These are phyloP conservation scores for Trichoderma guizhouense DNA, from an alignment of 2,329 filamentous ascomycete species.

Conservation along the genomic window DNA sequence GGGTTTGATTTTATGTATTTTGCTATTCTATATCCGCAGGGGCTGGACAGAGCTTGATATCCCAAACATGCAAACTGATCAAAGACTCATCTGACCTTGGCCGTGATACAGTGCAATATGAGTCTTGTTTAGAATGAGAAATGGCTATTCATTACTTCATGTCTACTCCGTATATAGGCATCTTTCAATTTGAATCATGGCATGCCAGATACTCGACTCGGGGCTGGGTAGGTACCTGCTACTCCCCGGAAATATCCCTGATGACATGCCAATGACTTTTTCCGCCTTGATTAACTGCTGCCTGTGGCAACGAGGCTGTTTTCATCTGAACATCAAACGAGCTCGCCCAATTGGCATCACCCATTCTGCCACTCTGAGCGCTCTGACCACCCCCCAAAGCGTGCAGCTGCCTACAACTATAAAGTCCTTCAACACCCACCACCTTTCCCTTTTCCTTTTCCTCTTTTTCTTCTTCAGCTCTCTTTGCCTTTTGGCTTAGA, in stretches of 20 bases:
- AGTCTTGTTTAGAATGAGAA: not conserved
- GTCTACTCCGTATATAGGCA: not conserved
- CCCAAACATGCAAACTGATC: not conserved
- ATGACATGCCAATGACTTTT: not conserved
- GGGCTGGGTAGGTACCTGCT: not conserved
- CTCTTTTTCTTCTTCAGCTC: slow-evolving; percentile 37
- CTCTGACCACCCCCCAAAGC: not conserved
- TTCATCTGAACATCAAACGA: not conserved
- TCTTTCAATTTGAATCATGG: not conserved
- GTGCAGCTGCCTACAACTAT: slow-evolving; percentile 19
- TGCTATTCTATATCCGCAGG: not conserved
- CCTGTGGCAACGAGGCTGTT: not conserved
- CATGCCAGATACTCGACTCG: not conserved
- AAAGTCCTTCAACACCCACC: slow-evolving; percentile 19
- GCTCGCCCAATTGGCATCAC: not conserved
- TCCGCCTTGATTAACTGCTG: not conserved
- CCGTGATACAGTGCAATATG: not conserved
- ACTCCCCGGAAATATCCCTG: not conserved
- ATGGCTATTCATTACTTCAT: not conserved
- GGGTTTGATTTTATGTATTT: not conserved
- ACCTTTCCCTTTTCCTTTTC: slow-evolving; percentile 23
- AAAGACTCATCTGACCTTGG: not conserved
- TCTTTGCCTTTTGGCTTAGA: slow-evolving; percentile 66
- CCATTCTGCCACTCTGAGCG: slow-evolving; percentile 20
- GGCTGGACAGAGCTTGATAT: slow-evolving; percentile 3